These are phyloP conservation scores for Penicillium crystallinum DNA, from an alignment of 495 filamentous ascomycete genomes.

Conservation along the genomic window DNA sequence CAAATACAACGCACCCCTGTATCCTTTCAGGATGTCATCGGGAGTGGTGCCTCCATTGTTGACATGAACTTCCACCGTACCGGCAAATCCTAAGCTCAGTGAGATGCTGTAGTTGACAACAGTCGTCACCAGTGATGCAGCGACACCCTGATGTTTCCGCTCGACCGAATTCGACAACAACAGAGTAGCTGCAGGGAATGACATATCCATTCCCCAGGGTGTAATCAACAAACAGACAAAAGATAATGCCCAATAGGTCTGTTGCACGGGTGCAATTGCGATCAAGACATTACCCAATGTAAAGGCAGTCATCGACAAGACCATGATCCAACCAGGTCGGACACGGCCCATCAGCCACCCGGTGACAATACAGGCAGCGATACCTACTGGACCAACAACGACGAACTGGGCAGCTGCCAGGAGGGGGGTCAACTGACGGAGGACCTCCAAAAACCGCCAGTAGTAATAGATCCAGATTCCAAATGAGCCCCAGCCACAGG, in stretches of 20 bases:
- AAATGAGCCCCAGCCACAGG: constrained; percentile 44
- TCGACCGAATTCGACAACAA: constrained; percentile 24
- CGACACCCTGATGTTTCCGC: constrained; percentile 37
- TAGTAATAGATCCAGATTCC: constrained; percentile 50
- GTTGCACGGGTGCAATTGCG: constrained; percentile 31
- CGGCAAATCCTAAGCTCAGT: constrained; percentile 57
- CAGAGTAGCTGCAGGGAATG: constrained; percentile 44
- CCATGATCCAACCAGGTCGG: constrained; percentile 41
- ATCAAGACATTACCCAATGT: constrained; percentile 33
- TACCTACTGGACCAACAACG: constrained; percentile 36
- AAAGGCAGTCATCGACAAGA: constrained; percentile 42
- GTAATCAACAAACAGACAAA: constrained; percentile 51
- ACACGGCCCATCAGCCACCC: constrained; percentile 40
- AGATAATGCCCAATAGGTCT: constrained; percentile 41
- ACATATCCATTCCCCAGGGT: constrained; percentile 60
- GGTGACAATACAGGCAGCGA: constrained; percentile 36
- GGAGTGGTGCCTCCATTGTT: constrained; percentile 34
- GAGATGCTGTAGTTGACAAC: constrained; percentile 60
- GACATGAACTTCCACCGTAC: constrained; percentile 52
- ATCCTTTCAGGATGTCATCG: constrained; percentile 25
- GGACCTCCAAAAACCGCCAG: constrained; percentile 35
- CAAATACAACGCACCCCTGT: constrained; percentile 30
- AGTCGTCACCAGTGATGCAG: constrained; percentile 55
- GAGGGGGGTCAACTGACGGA: constrained; percentile 33
- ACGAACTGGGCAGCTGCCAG: constrained; percentile 33